Evolutionary conservation across 2,329 filamentous ascomycete species (phyloP), one percentile per base, ranked within the genome.

Genomic region (Alternaria triticina): DNA sequence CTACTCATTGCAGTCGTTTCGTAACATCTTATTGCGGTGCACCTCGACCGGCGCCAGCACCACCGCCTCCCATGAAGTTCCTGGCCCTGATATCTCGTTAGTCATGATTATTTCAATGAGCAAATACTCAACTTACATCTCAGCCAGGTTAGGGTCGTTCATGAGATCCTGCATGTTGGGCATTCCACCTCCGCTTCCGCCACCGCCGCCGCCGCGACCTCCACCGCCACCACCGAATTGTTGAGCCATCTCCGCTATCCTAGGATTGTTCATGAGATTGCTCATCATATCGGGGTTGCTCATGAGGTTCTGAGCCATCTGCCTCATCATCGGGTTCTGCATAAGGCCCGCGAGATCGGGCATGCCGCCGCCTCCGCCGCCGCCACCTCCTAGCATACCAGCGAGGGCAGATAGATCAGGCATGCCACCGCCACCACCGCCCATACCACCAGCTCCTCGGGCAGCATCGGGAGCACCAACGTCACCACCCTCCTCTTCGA

Each of bases 261-360:
- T 88, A 4, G 96, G 96, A 85, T 99, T 98, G 85, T 86, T 93
- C 94, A 99, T 97, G 62, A 99, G 82, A 80, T 94, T 96, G 78
- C 86, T 87, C 89, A 98, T 91, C 85, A 94, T 89, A 10, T 97
- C 92, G 0, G 96, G 96, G 83, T 99, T 97, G 83, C 89, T 93
- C 96, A 98, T 98, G 59, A 99, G 82, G 81, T 93, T 97, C 85
- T 97, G 93, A 5, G 96, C 96, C 94, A 98, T 97, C 83, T 88
- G 92, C 54, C 94, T 89, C 83, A 99, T 97, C 96, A 98, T 98
- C 59, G 96, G 96, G 84, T 98, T 99, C 85, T 86, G 69, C 72
- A 75, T 77, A 40, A 77, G 67, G n/a, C 72, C 67, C 17, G 88
- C 83, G 23, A 99, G 85, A 80, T 98, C 95, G 9, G 94, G 93